Evolutionary conservation across 2,329 filamentous ascomycete genomes (phyloP), one percentile per base, ranked within the genome.

Genomic region (Pseudocercospora pini-densiflorae): DNA sequence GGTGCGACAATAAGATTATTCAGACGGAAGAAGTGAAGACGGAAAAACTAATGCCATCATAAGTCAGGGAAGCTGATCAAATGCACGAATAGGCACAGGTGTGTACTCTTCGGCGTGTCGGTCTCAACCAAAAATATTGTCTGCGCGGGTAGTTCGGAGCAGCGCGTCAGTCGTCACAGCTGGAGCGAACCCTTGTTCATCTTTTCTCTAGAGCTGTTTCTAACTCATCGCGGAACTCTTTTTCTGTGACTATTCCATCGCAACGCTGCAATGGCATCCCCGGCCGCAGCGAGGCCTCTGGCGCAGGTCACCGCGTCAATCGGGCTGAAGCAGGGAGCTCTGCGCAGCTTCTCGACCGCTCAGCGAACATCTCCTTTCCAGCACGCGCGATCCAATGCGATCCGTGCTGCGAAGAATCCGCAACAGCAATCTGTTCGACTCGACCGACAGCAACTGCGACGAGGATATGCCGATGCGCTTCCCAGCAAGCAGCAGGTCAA

Each of bases 401-500:
- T 66, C 57, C 61, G 68, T 68, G 67, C 68, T 33, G 66, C 59
- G 61, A 64, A 53, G 59, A 65, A 61, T 23, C 5, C 16, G 29
- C 16, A 36, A 21, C 59, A 45, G 57, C 60, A 53, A 47, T 21
- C 36, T 29, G 45, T 62, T 53, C 59, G 31, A 58, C 36, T 70
- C 61, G 49, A 66, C 57, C 61, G 67, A 59, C 53, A 64, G 33
- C 63, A 70, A 49, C 43, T 73, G 61, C 68, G 73, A 61, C 71
- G 77, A 63, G 71, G 71, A 55, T 71, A 79, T 72, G 72, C 77
- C 67, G 68, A 78, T 64, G 43, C 77, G 71, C 29, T 68, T 66
- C 72, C 69, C 51, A 65, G 67, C 33, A 74, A 72, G 67, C 71
- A 74, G 71, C 75, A 72, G 68, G 69, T 71, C 59, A 79, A 81